A percentile compares a stretch with the other conserved stretches of the same genome.
Conservation (phyloP, 1,284 basidiomycete genomes). For the Malassezia obtusa region DNA sequence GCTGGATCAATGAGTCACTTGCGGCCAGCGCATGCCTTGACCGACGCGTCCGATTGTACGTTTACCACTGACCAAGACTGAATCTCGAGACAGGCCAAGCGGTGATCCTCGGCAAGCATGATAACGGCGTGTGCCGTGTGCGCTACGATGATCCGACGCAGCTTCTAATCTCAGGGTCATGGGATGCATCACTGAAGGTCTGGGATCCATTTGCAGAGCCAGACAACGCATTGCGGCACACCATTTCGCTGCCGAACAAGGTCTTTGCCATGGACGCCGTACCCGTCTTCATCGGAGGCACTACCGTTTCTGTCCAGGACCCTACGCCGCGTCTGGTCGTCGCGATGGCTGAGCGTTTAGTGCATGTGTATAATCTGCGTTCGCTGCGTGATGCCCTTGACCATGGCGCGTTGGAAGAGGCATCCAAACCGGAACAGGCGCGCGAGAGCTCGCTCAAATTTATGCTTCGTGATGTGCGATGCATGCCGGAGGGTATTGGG, state of each 20-base stretch:
- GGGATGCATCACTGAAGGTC: conserved; percentile 30
- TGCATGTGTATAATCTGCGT: conserved; percentile 31
- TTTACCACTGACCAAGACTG: conserved; percentile 13
- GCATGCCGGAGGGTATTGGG: conserved; percentile 81
- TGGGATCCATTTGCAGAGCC: conserved; percentile 22
- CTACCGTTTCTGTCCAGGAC: conserved; percentile 6
- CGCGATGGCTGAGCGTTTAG: conserved; percentile 30
- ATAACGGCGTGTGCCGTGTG: conserved; percentile 25
- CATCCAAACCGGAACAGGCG: conserved; percentile 53
- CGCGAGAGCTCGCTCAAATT: conserved; percentile 90
- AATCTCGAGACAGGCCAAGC: conserved; percentile 27
- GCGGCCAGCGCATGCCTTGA: conserved; percentile 39
- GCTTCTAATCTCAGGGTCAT: conserved; percentile 25
- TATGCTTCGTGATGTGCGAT: conserved; percentile 79
- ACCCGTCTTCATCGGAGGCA: conserved; percentile 11
- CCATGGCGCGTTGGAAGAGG: conserved; percentile 10
- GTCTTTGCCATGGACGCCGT: conserved; percentile 40
- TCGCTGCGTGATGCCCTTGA: conserved; percentile 23
- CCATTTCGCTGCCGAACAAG: conserved; percentile 31
- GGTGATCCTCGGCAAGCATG: conserved; percentile 39
- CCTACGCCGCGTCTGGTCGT: conserved; percentile 31
- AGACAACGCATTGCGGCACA: conserved; percentile 16
- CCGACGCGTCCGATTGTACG: conserved; percentile 31
- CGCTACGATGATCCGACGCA: conserved; percentile 23
- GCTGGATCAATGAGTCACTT: conserved; percentile 27